Base-by-base conservation (phyloP, 208 protist genomes). In the Trypanosoma vivax region DNA sequence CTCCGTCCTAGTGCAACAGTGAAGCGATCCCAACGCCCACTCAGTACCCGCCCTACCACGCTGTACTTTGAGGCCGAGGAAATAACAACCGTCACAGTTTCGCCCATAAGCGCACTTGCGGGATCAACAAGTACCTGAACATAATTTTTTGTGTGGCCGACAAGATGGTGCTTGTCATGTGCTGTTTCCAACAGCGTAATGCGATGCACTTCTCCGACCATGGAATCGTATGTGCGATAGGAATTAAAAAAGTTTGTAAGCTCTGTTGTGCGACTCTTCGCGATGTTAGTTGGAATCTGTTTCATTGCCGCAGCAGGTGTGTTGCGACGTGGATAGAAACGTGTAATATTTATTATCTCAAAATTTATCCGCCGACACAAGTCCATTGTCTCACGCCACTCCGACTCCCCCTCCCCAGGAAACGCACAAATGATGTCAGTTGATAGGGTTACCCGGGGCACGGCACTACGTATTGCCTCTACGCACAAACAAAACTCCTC, bases 371-470 rank as follows among this genome's bases (percentile, higher is more conserved):
- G 29, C 13, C 53, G 19, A 54, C 65, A 70, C 1, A 93, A 48
- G 0, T 47, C 43, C 42, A 94, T 41, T 2, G 88, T 92, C 41
- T 85, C 57, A 38, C 75, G 34, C 50, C 83, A 92, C 39, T 87
- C 81, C 18, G 52, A 50, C 25, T 92, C 83, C 0, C 66, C 80
- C 39, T 95, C 86, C 13, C 53, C 66, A 2, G 87, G 82, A 42
- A 90, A 88, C 0, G 80, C 86, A 62, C 83, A 91, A 51, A 93
- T 93, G 56, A 93, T 77, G 60, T 93, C 82, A 2, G 86, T 90
- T 2, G 78, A 75, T n/a, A 89, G 6, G 6, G 65, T 70, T 13
- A 83, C 42, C 34, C 39, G 60, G 7, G 83, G 83, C 14, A 84
- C 70, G 7, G 48, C 28, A 13, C 11, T 14, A 10, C 74, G 71